Base-by-base conservation (phyloP, 2,329 filamentous ascomycete species). In the Cladorrhinum sp. region DNA sequence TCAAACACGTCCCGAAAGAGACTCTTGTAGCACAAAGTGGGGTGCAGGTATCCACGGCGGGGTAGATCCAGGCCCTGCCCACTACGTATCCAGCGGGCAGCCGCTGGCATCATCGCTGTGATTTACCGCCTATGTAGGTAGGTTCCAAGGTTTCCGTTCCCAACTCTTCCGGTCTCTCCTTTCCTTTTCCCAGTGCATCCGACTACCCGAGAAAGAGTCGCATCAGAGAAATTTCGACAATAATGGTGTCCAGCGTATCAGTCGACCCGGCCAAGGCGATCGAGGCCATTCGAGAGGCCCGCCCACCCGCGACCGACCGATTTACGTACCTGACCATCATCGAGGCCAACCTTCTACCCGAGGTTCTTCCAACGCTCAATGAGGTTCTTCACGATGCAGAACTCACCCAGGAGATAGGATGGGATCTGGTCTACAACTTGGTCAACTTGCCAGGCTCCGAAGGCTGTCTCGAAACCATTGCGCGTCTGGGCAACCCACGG, bases 311-410 rank as follows among this genome's bases (percentile, higher is more conserved):
- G 20, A 82, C 80, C 39, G 90, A 94, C 71, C 82, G 83, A 64
- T 83, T 92, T 69, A 92, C 89, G 21, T 94, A 92, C 73, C 82
- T 93, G 58, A 92, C 89, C 59, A 86, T 93, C 64, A 77, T 94
- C 69, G 88, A 92, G 73, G 86, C 89, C 73, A 88, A 90, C 66
- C 79, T 92, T 51, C 86, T 82, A 4, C 80, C 85, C 18, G 85
- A 87, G 62, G 80, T 88, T 62, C 77, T 94, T 49, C 87, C 89
- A 1, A 77, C 83, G 2, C 79, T 94, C 51, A 83, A 91, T 67
- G 80, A 87, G 21, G 84, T 76, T 49, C 67, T 75, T 50, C 69
- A 75, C 61, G 69, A 92, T 82, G 70, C 92, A 84, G 60, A 86
- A 80, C 71, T 93, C 60, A 91, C 89, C 2, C 84, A 83, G 62